Conservation (phyloP, 2,329 filamentous ascomycete species). For the Arthroderma sp. region DNA sequence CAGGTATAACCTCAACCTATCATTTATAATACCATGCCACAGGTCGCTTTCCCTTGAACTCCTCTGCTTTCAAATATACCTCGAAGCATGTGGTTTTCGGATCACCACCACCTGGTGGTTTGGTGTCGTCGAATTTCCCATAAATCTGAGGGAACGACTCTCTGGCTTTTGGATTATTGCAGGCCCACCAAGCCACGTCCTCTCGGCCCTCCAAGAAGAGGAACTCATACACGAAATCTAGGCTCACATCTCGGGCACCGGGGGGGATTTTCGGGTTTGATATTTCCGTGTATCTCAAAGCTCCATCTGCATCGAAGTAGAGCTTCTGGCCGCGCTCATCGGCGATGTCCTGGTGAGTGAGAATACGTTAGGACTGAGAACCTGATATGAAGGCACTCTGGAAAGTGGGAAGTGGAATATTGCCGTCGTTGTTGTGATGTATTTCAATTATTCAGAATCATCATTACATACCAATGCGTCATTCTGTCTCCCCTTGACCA, state of each 20-base stretch:
- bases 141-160: not conserved
- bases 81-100: not conserved
- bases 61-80: not conserved
- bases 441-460: not conserved
- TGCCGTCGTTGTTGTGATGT: not conserved
- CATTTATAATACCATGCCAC: not conserved
- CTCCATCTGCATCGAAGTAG: conserved; percentile 3
- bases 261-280: not conserved
- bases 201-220: not conserved
- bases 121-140: not conserved
- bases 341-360: not conserved
- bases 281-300: not conserved
- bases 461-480: not conserved
- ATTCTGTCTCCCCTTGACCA: not conserved
- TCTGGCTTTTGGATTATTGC: not conserved
- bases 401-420: not conserved
- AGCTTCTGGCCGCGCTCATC: conserved; percentile 1
- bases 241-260: not conserved
- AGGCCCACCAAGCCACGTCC: conserved; percentile 2
- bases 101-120: not conserved
- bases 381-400: not conserved
- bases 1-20: not conserved
- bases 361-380: not conserved
- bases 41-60: not conserved
- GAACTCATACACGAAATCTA: not conserved